Evolutionary conservation across 352 stramenopile species (phyloP).

Genomic region (Phytophthora foliorum): DNA sequence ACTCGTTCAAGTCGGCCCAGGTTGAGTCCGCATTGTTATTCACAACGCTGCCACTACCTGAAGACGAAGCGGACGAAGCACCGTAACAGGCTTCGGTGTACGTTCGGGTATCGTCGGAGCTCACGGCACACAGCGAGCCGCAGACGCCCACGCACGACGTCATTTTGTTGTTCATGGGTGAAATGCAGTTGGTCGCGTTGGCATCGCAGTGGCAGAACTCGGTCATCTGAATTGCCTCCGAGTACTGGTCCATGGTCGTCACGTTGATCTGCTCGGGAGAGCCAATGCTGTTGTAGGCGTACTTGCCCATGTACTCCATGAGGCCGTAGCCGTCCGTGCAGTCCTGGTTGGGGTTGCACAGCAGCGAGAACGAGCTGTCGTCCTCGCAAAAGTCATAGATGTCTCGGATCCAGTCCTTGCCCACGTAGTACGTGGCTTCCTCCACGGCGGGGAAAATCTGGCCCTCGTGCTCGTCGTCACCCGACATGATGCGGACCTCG

Average conservation of each 20-base stretch:
- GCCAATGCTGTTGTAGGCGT: constrained; percentile 69
- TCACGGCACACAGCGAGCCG: constrained; percentile 57
- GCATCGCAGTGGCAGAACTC: constrained; percentile 56
- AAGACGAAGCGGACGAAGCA: constrained; percentile 19
- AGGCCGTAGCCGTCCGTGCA: constrained; percentile 65
- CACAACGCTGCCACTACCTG: constrained; percentile 23
- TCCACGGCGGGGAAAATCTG: constrained; percentile 65
- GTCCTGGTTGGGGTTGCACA: constrained; percentile 67
- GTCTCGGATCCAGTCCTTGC: constrained; percentile 69
- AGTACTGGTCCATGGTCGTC: constrained; percentile 41
- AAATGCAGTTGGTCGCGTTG: constrained; percentile 54
- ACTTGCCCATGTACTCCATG: constrained; percentile 70
- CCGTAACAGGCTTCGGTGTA: constrained; percentile 55
- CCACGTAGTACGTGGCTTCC: constrained; percentile 68
- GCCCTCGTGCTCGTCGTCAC: constrained; percentile 48
- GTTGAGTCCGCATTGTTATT: constrained; percentile 26
- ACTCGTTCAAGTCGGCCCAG: constrained; percentile 51
- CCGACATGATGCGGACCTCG: constrained; percentile 60
- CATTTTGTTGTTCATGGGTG: constrained; percentile 56
- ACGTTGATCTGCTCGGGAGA: constrained; percentile 75
- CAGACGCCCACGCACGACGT: constrained; percentile 64
- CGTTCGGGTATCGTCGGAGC: constrained; percentile 39
- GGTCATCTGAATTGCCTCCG: constrained; percentile 29
- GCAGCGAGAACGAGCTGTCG: constrained; percentile 62
- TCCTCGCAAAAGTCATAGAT: constrained; percentile 72